Evolutionary conservation across 805 yeast species (phyloP).

Genomic region (Cyberlindnera petersonii): DNA sequence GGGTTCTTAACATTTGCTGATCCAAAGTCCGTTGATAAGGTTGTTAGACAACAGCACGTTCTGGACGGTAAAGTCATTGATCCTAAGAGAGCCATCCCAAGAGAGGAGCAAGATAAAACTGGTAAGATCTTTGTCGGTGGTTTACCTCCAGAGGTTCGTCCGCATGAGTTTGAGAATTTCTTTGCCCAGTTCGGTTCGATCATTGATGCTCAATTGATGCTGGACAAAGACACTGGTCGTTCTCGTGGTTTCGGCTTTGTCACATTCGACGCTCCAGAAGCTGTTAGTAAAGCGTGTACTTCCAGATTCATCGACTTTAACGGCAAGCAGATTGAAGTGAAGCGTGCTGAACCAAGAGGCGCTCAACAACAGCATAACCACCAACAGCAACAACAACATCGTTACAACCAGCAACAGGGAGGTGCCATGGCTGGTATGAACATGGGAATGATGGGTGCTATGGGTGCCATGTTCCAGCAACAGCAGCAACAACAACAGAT

Average conservation of each 20-base stretch:
- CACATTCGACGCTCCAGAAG: constrained; percentile 91
- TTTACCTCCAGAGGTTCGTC: constrained; percentile 88
- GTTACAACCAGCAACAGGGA: constrained; percentile 24
- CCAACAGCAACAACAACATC: constrained; percentile 29
- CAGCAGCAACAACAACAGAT: constrained; percentile 12
- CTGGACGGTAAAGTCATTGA: constrained; percentile 95
- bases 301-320: constrained; percentile 79
- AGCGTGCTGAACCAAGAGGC: constrained; percentile 79
- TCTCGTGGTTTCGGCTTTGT: constrained; percentile 97
- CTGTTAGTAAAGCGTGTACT: constrained; percentile 84
- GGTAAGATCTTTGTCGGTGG: constrained; percentile 98
- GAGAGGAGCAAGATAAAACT: constrained; percentile 94
- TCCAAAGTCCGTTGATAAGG: constrained; percentile 80
- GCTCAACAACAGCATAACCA: constrained; percentile 47
- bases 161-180: constrained; percentile 80
- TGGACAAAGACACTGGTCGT: constrained; percentile 94
- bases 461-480: constrained; percentile 14
- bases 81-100: constrained; percentile 95
- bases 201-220: constrained; percentile 94
- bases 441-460: constrained; percentile 8
- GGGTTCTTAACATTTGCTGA: constrained; percentile 87
- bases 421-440: constrained; percentile 3
- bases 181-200: constrained; percentile 86
- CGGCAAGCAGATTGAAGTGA: constrained; percentile 81
- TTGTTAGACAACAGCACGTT: constrained; percentile 79